phyloP scores from a whole-genome alignment of 345 rosid genomes.

The Moricandia arvensis region DNA sequence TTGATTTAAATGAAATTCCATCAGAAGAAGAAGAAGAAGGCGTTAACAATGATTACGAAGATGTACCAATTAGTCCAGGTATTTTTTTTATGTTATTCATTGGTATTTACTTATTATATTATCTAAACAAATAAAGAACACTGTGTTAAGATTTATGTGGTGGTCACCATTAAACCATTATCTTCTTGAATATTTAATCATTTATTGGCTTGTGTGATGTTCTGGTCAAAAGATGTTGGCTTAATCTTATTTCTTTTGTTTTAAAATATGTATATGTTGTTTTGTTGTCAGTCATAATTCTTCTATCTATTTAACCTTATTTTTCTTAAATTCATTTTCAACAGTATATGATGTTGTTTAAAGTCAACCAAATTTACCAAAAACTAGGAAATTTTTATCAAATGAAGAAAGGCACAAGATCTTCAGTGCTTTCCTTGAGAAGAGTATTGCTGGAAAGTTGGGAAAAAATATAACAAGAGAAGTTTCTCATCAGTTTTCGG shows the following conservation, averaged over 20 bases:
- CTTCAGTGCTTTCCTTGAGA: background rate
- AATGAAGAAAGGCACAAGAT: background rate
- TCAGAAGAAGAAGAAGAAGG: background rate
- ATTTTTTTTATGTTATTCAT: background rate
- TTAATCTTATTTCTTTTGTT: too few species aligned
- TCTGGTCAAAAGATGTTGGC: background rate
- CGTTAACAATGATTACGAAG: background rate
- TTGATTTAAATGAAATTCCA: background rate
- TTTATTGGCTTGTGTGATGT: background rate
- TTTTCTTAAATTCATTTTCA: too few species aligned
- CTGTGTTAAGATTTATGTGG: too few species aligned
- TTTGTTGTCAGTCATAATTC: background rate
- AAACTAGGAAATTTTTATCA: background rate
- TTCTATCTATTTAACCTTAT: background rate
- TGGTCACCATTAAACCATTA: too few species aligned
- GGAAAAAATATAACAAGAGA: background rate
- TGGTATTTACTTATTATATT: background rate
- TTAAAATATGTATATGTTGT: background rate
- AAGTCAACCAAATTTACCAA: background rate
- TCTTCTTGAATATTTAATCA: too few species aligned
- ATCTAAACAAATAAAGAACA: too few species aligned
- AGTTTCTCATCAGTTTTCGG: background rate
- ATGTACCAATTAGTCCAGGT: background rate
- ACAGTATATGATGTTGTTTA: background rate
- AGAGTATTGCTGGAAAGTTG: background rate